Base-by-base conservation (phyloP, 2,329 filamentous ascomycete genomes). In the Pleoardoris graminearum region DNA sequence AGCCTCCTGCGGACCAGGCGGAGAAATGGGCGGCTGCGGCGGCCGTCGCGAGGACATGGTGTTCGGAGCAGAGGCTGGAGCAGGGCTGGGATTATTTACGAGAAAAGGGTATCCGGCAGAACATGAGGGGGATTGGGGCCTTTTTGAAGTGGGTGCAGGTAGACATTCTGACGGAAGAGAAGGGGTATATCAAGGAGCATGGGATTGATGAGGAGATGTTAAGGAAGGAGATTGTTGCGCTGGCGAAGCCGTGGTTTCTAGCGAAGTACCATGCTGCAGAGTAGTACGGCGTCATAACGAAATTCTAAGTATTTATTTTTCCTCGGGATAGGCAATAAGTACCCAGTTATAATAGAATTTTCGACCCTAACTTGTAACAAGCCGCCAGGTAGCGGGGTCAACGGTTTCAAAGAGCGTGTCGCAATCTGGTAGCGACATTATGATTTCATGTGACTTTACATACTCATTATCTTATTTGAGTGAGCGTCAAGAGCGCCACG, bases 131-230 rank as follows among this genome's bases (percentile, higher is more conserved):
- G 1, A 29, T 68, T 3, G 54, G 55, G 0, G 32, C 19, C 8
- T 70, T 59, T 48, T 43, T 67, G 49, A 66, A 62, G 45, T 67
- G 64, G 64, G 49, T 69, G 10, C 61, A 63, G 49, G 11, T 35
- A 21, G 65, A 69, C 53, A 43, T 68, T 1, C 29, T 65, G 32
- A 44, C 46, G 1, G 65, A 70, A 29, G 64, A 67, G 57, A 63
- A 50, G 46, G 47, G 51, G 1, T 58, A 58, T 46, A 60, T 70
- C 32, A 41, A 48, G 17, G 54, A 60, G 25, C 21, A 61, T 51
- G 33, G 35, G 11, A 38, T 70, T 3, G 57, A 67, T 37, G 51
- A 57, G 37, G 48, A 32, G n/a, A 36, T 53, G 48, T 27, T 70
- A 48, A 63, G 43, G 46, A 52, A 52, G 41, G 59, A 60, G 36